Percentiles rank a stretch among this genome's conserved stretches.
phyloP scores from a whole-genome alignment of 2,329 filamentous ascomycete species.

The Cladosporium oxysporum region DNA sequence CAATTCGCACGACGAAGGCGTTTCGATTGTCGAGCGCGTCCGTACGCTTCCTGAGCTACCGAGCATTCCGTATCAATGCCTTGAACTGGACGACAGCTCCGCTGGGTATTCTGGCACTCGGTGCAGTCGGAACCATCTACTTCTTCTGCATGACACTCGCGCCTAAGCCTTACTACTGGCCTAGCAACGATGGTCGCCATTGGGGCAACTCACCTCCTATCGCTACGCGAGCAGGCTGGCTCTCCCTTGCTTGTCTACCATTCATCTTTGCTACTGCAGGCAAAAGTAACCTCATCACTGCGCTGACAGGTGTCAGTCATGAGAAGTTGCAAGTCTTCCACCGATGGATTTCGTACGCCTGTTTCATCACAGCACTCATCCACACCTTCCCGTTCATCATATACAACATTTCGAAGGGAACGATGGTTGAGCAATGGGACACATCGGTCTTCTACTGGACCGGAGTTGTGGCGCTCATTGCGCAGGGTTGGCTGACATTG shows the following conservation, averaged over 20 bases:
- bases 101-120: conserved; percentile 47
- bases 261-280: conserved; percentile 47
- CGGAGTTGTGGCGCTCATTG: conserved; percentile 55
- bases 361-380: conserved; percentile 58
- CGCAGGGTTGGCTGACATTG: conserved; percentile 58
- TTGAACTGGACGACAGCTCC: conserved; percentile 49
- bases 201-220: conserved; percentile 54
- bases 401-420: conserved; percentile 50
- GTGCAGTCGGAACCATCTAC: conserved; percentile 46
- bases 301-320: conserved; percentile 57
- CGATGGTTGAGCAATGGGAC: conserved; percentile 51
- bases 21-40: conserved; percentile 37
- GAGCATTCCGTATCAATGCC: conserved; percentile 38
- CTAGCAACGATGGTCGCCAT: conserved; percentile 40
- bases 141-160: conserved; percentile 45
- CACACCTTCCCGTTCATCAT: conserved; percentile 64
- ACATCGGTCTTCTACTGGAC: conserved; percentile 56
- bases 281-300: conserved; percentile 60
- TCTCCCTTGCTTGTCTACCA: conserved; percentile 54
- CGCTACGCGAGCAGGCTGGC: conserved; percentile 55
- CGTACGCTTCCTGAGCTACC: conserved; percentile 46
- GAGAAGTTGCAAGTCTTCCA: conserved; percentile 61
- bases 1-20: conserved; percentile 34
- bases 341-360: conserved; percentile 56
- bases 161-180: conserved; percentile 60